Base-by-base conservation (phyloP, 1,284 basidiomycete species). In the Lentinula novae-zelandiae region DNA sequence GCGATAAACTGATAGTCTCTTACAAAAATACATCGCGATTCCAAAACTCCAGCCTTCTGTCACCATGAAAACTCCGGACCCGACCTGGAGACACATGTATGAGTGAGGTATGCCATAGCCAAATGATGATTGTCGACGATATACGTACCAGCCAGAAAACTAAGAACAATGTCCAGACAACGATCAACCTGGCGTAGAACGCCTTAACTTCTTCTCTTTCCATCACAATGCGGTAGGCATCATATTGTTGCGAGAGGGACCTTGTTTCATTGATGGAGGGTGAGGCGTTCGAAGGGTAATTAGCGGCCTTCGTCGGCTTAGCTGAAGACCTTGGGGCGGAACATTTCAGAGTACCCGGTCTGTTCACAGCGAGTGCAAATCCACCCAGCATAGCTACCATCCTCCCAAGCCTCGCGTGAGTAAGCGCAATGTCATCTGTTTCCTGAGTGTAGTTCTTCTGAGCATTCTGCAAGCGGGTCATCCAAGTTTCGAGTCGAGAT, bases 1-100 rank as follows among this genome's bases (percentile, higher is more conserved):
- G 9, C 15, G 13, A 39, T 10, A 39, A 9, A 10, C n/a, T 9
- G 13, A n/a, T 33, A 20, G 34, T 17, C 12, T n/a, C 82, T 68
- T 71, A 87, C 89, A 91, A 69, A 93, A 94, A 67, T 89, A 92
- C 65, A 91, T 69, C 0, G 87, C 55, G 64, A 62, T 66, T 5
- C 74, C 73, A 63, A 75, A 78, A 0, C 63, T 50, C 79, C 79
- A 81, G 0, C 67, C 66, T 64, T 81, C 79, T 2, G 78, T 79
- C 46, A 66, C 66, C 66, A 69, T 74, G 57, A 81, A 81, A 31
- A 80, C 73, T 1, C 69, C 73, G 2, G 76, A 73, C 3, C 79
- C 79, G 39, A 72, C 66, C 76, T 78, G 58, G 20, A 52, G 27
- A 27, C 27, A 27, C 27, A 27, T 3, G 27, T 27, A 27, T 27